Evolutionary conservation across 148 eudicot genomes (phyloP), one percentile per base, ranked within the genome.

Genomic region (Amaranthus palmeri): DNA sequence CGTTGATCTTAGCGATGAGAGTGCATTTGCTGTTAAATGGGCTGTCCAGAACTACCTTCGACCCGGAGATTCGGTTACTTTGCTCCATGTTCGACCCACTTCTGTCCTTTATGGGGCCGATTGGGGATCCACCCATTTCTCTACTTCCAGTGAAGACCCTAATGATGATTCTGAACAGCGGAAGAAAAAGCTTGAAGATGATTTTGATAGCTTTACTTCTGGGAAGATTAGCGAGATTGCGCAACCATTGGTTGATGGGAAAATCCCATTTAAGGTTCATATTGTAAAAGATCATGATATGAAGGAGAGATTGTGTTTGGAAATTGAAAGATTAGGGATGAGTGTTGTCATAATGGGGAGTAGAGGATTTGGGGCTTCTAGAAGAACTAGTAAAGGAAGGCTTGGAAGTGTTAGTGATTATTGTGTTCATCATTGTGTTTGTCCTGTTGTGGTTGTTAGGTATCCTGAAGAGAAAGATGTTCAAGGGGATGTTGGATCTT

Each of bases 81-180:
- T 90, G 67, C 72, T 90, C 83, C 96, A 90, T 73, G 85, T 90
- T 47, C 87, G 88, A 0, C 85, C 92, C 73, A 88, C 92, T 40
- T 86, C 90, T 65, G 76, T 88, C 56, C 87, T 90, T 42, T 86
- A 90, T 83, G 96, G 96, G 40, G 96, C 96, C 18, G 92, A 88
- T 43, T 90, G 96, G 92, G 96, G 96, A 14, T 77, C 88, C 69
- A 73, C 79, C 46, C 70, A 68, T 78, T 76, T 76, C 75, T 13
- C 86, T 74, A 50, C 65, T 68, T 54, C 61, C 44, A 46, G 58
- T 15, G 44, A 59, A 13, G 63, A 52, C 45, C 0, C 65, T 3
- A 11, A 8, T 4, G 68, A 59, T 4, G 68, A 54, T 0, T 45
- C n/a, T 0, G 75, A 70, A 5, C 70, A 72, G 48, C 15, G 79